Evolutionary conservation across 306 rosid species (phyloP).

Genomic region (Heteromeles arbutifolia): DNA sequence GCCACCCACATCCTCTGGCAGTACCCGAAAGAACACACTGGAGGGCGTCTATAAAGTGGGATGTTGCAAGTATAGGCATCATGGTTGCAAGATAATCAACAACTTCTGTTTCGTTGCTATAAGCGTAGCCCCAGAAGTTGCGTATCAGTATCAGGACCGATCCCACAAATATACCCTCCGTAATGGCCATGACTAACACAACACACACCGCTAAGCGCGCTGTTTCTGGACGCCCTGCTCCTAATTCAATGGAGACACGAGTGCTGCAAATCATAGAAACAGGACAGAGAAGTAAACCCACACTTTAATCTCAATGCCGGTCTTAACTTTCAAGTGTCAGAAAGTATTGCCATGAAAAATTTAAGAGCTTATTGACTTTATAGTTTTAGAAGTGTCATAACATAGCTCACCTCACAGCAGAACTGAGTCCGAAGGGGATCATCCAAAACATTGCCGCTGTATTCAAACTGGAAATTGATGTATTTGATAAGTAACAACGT

Average conservation of each 20-base stretch:
- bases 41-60: conserved; percentile 60
- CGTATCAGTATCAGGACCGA: conserved; percentile 38
- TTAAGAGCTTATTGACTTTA: background rate
- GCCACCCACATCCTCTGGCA: conserved; percentile 89
- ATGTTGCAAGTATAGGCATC: conserved; percentile 57
- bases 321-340: background rate
- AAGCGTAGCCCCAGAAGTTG: conserved; percentile 68
- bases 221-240: conserved; percentile 51
- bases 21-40: conserved; percentile 73
- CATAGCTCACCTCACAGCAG: conserved; percentile 58
- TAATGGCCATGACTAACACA: conserved; percentile 40
- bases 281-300: background rate
- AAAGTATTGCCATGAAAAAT: no score
- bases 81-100: conserved; percentile 46
- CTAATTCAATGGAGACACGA: conserved; percentile 72
- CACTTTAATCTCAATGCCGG: background rate
- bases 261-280: conserved; percentile 33
- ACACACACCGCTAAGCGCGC: conserved; percentile 57
- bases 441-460: conserved; percentile 56
- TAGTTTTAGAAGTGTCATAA: background rate
- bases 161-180: conserved; percentile 44
- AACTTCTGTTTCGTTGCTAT: conserved; percentile 51
- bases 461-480: conserved; percentile 41
- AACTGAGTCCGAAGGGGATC: conserved; percentile 73
- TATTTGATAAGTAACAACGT: background rate